These are phyloP conservation scores for Zasmidium citrigriseum DNA, from an alignment of 2,329 filamentous ascomycete genomes.

Conservation along the genomic window DNA sequence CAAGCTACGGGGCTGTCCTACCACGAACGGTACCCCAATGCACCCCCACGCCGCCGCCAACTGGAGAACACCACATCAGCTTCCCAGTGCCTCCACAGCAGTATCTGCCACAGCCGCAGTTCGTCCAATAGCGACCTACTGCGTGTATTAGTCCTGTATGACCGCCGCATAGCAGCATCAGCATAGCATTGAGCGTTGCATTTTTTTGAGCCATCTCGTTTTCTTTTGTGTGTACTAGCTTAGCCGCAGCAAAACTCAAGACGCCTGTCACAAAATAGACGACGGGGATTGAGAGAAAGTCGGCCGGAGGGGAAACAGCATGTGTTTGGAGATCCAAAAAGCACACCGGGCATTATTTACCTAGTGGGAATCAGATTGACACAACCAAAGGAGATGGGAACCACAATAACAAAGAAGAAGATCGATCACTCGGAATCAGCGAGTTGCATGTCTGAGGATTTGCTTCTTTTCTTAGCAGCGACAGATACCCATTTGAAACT, in stretches of 20 bases:
- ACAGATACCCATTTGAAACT: conserved; percentile 16
- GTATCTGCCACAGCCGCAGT: conserved; percentile 32
- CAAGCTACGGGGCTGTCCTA: conserved; percentile 19
- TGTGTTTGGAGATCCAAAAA: conserved; percentile 14
- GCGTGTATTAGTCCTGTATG: conserved; percentile 29
- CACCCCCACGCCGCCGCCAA: conserved; percentile 36
- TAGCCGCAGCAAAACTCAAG: conserved; percentile 9
- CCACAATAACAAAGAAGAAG: conserved; percentile 5
- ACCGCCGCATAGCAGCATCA: conserved; percentile 29
- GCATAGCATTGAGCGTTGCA: conserved; percentile 37
- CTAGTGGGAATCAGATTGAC: conserved; percentile 15
- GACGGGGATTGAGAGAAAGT: conserved; percentile 7
- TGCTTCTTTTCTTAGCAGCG: conserved; percentile 11
- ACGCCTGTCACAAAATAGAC: conserved; percentile 5
- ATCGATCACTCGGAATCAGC: conserved; percentile 9
- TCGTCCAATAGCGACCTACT: conserved; percentile 26
- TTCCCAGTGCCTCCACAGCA: conserved; percentile 18
- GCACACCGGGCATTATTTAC: conserved; percentile 12
- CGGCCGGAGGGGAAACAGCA: conserved; percentile 13
- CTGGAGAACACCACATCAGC: conserved; percentile 27
- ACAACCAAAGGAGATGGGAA: conserved; percentile 1
- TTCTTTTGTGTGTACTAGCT: conserved; percentile 26
- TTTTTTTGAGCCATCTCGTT: conserved; percentile 24
- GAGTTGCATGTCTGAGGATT: conserved; percentile 1
- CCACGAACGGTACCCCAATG: conserved; percentile 26